These are phyloP conservation scores for Ascochyta lentis DNA, from an alignment of 2,329 filamentous ascomycete species.

Conservation along the genomic window DNA sequence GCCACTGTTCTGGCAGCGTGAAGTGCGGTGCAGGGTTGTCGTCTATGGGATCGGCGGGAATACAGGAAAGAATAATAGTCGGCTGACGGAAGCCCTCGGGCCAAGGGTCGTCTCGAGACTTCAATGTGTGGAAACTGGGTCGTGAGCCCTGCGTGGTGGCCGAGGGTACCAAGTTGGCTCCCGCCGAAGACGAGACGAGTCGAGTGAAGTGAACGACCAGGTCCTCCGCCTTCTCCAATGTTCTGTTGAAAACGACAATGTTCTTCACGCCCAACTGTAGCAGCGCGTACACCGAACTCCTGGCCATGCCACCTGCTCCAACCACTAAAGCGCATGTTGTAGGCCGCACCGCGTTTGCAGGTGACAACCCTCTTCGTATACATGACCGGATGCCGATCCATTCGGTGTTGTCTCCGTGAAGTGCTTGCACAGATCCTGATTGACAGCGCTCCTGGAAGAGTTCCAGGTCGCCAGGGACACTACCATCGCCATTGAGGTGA, in stretches of 20 bases:
- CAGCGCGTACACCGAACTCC: slow-evolving; percentile 79
- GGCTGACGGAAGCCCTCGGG: slow-evolving; percentile 68
- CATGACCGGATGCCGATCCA: slow-evolving; percentile 81
- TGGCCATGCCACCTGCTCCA: slow-evolving; percentile 75
- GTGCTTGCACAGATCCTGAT: slow-evolving; percentile 69
- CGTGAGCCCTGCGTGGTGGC: slow-evolving; percentile 33
- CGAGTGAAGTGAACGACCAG: slow-evolving; percentile 74
- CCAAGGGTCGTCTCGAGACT: slow-evolving; percentile 67
- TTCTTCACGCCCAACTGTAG: slow-evolving; percentile 77
- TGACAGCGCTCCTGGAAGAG: slow-evolving; percentile 66
- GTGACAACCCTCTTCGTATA: slow-evolving; percentile 74
- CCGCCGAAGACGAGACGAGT: slow-evolving; percentile 44
- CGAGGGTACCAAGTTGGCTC: slow-evolving; percentile 24
- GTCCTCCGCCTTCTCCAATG: slow-evolving; percentile 68
- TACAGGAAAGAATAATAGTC: slow-evolving; percentile 78
- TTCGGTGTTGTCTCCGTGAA: slow-evolving; percentile 82
- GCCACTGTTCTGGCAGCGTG: slow-evolving; percentile 71
- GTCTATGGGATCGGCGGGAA: slow-evolving; percentile 72
- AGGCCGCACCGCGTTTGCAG: slow-evolving; percentile 65
- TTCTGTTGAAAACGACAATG: slow-evolving; percentile 78
- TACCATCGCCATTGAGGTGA: slow-evolving; percentile 62
- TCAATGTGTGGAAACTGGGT: slow-evolving; percentile 65
- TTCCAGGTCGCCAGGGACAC: slow-evolving; percentile 61
- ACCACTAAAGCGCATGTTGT: slow-evolving; percentile 62
- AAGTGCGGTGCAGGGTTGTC: slow-evolving; percentile 72